phyloP scores from a whole-genome alignment of 2,329 filamentous ascomycete species.

The Epichloe uncinata region DNA sequence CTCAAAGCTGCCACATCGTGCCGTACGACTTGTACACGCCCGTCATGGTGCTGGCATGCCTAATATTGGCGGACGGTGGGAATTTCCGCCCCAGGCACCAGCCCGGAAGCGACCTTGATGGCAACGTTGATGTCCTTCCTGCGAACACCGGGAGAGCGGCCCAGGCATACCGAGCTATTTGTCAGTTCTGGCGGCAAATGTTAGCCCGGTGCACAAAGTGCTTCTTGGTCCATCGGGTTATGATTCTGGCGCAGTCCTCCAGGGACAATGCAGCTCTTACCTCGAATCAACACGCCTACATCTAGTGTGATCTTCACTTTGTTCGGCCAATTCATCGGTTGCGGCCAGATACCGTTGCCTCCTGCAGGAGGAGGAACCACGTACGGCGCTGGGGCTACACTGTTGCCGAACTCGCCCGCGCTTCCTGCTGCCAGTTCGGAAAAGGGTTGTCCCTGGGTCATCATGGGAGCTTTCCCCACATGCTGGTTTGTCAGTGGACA shows the following conservation, averaged over 20 bases:
- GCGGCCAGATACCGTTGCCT: constrained; percentile 5
- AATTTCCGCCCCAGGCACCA: not conserved
- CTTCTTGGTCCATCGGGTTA: not conserved
- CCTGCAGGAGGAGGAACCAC: constrained; percentile 1
- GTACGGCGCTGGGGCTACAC: not conserved
- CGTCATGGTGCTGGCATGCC: too few relatives aligned
- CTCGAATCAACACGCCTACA: constrained; percentile 20
- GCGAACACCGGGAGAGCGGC: constrained; percentile 24
- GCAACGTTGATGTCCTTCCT: constrained; percentile 24
- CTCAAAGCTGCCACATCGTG: too few relatives aligned
- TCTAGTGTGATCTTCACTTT: constrained; percentile 23
- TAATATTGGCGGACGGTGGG: too few relatives aligned
- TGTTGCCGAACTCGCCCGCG: not conserved
- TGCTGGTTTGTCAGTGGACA: not conserved
- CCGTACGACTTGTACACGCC: too few relatives aligned
- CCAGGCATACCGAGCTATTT: constrained; percentile 23
- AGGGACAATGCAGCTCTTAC: constrained; percentile 11
- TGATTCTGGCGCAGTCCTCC: not conserved
- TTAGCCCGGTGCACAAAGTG: not conserved
- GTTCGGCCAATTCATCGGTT: constrained; percentile 9
- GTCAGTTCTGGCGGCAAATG: constrained; percentile 20
- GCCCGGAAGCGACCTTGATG: constrained; percentile 16
- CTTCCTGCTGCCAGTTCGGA: not conserved
- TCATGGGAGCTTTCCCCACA: not conserved
- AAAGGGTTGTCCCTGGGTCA: not conserved